Base-by-base conservation (phyloP, 2,329 filamentous ascomycete genomes). In the Cladosporium sp. region DNA sequence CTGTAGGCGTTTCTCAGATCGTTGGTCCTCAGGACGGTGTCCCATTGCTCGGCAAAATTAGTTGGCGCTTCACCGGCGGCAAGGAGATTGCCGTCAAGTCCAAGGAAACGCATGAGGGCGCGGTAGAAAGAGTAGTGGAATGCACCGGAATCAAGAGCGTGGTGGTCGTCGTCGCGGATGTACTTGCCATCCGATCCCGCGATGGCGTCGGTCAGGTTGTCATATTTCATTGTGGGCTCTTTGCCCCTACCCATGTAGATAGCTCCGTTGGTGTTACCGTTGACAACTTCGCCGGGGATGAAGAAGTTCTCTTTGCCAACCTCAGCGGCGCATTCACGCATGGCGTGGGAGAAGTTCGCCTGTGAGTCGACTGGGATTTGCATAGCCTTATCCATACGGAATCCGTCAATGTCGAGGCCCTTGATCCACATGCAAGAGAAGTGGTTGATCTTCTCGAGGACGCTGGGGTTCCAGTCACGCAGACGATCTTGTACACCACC, bases 51-150 rank as follows among this genome's bases (percentile, higher is more conserved):
- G 6, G 72, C 68, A 60, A 75, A 84, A 58, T 82, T 76, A 2
- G 74, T 68, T 1, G 76, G 73, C 18, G 74, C 66, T 61, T 81
- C 79, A 46, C 75, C 76, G 3, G 76, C 74, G 13, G 77, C 75
- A 39, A 74, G 67, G 4, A 80, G 65, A 52, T 78, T 75, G 40
- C 79, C 79, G 57, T 81, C 78, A 58, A 83, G 71, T 2, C 79
- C 81, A 7, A 84, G 67, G 52, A 83, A 82, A 16, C 80, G 71
- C 39, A 78, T 80, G 38, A 84, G 69, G n/a, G 74, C 76, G 43
- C 81, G 77, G 59, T 84, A 84, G n/a, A 78, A 71, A 1, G 78
- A 78, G 61, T 84, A 84, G 60, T 83, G 80, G 57, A 84, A 84
- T 30, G 80, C 81, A 19, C 75, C 78, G 4, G 71, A 74, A 55